A percentile compares a stretch with the other conserved stretches of the same genome.
Conservation (phyloP, 306 rosid species). For the Vigna trinervia region DNA sequence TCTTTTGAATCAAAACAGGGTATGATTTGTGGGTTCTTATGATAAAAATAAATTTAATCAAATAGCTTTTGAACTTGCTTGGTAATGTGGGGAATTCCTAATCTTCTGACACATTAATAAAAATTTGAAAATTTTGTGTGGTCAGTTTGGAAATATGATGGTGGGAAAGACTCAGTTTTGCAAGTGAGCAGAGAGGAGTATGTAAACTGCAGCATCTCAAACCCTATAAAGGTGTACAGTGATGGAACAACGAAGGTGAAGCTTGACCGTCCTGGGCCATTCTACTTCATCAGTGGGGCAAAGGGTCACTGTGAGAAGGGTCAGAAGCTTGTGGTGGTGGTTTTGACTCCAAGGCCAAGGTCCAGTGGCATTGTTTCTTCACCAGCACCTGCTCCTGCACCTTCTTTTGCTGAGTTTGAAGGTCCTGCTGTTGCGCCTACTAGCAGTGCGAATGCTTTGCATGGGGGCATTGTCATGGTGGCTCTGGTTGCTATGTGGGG, state of each 20-base stretch:
- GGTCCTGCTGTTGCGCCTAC: constrained; percentile 83
- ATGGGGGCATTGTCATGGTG: constrained; percentile 48
- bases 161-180: constrained; percentile 75
- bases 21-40: too few species aligned
- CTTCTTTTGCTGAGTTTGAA: constrained; percentile 53
- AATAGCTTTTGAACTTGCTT: too few species aligned
- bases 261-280: constrained; percentile 67
- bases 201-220: constrained; percentile 52
- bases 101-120: not conserved
- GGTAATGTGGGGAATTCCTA: not conserved
- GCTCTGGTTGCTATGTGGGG: constrained; percentile 50
- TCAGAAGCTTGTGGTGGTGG: constrained; percentile 71
- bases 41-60: too few species aligned
- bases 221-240: constrained; percentile 55
- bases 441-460: constrained; percentile 52
- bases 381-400: constrained; percentile 58
- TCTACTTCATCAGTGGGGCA: constrained; percentile 79
- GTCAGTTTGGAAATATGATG: constrained; percentile 73
- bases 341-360: constrained; percentile 55
- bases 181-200: constrained; percentile 66
- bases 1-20: too few species aligned
- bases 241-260: constrained; percentile 70
- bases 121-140: not conserved
- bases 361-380: constrained; percentile 34
- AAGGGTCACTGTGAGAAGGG: constrained; percentile 78